Evolutionary conservation across 2,329 filamentous ascomycete species (phyloP), one percentile per base, ranked within the genome.

Genomic region (Penicillium concentricum): DNA sequence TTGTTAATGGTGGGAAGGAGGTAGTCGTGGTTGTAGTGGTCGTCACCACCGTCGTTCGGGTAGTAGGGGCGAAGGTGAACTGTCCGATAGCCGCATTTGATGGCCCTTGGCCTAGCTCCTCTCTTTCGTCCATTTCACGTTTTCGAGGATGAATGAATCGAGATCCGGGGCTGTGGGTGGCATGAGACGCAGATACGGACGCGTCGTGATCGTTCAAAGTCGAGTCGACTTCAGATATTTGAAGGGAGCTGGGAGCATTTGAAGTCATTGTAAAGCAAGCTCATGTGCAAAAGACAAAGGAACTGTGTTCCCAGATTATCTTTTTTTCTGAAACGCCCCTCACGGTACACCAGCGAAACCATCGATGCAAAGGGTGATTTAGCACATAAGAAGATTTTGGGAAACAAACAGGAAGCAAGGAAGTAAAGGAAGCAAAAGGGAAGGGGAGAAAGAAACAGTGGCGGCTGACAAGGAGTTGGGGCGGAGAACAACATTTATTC

Each of bases 11-110:
- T 45, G 93, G 92, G 64, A 94, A 95, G 16, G 80, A 75, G 75
- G 91, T 82, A 73, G 87, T 90, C 1, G 92, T 95, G 0, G 91
- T 96, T 0, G 92, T 97, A 0, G 92, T 97, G 0, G 93, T 97
- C 1, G 92, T 96, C 60, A 96, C 86, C 12, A 87, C 82, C 0
- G 85, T 87, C 12, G 85, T 87, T 67, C 84, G 82, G 13, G 85
- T 87, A 16, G 85, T 81, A 30, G 85, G 85, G 55, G 82, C 84
- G 65, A 85, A 84, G 2, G 83, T 84, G 57, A 87, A 81, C 67
- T 85, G 83, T 43, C 81, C 85, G 55, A 87, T 72, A 45, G 82
- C 80, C 58, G 68, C 66, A 38, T 67, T 67, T 12, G 69, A 56
- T n/a, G 69, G 59, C 38, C 59, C 61, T 55, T 66, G 64, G 32